These are phyloP conservation scores for Pulveroboletus sp. DNA, from an alignment of 1,284 basidiomycete genomes.

Conservation along the genomic window DNA sequence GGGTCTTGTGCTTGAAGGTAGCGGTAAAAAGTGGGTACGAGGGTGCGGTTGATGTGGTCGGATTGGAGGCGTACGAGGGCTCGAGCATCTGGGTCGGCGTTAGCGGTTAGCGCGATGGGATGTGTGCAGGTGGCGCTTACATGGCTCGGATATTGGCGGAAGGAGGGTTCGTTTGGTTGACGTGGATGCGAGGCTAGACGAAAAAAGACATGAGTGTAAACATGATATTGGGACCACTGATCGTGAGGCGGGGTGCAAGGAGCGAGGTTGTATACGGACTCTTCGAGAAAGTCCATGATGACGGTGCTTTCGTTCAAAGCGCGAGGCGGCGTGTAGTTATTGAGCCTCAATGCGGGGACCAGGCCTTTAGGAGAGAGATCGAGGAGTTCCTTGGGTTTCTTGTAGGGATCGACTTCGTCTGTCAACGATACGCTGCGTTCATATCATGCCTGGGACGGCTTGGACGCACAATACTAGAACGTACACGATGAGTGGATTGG, in stretches of 20 bases:
- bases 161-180: conserved; percentile 53
- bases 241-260: too few relatives aligned
- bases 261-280: conserved; percentile 43
- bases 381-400: conserved; percentile 76
- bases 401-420: conserved; percentile 83
- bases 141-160: conserved; percentile 61
- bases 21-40: conserved; percentile 79
- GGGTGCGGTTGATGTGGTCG: conserved; percentile 63
- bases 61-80: conserved; percentile 68
- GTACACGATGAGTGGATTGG: neutral
- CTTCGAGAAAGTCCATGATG: conserved; percentile 74
- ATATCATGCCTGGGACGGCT: neutral
- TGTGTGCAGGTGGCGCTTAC: conserved; percentile 33
- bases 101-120: neutral
- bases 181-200: conserved; percentile 46
- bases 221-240: too few relatives aligned
- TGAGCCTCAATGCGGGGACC: conserved; percentile 68
- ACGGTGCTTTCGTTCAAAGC: conserved; percentile 70
- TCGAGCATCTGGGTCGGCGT: conserved; percentile 49
- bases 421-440: neutral
- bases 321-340: conserved; percentile 51
- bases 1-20: conserved; percentile 74
- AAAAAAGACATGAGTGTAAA: neutral
- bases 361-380: conserved; percentile 79
- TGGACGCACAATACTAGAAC: conserved; percentile 40